Conservation (phyloP, 768 basidiomycete species). For the Ramaria sp. region DNA sequence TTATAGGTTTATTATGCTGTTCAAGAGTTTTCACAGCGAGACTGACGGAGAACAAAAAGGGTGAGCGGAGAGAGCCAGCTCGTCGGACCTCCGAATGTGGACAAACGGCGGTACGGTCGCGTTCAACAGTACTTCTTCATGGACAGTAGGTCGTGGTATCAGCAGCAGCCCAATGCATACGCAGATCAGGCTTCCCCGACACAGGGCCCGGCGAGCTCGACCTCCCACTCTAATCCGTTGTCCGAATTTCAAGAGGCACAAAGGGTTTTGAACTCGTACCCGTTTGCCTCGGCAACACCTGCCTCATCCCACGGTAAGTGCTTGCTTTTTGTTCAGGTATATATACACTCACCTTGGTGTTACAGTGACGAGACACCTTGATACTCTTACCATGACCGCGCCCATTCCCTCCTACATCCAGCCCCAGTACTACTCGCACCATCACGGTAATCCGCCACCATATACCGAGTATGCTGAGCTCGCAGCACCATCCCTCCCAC, state of each 20-base stretch:
- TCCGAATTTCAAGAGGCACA: conserved; percentile 48
- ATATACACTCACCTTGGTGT: background rate
- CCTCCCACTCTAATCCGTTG: background rate
- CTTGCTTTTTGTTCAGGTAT: background rate
- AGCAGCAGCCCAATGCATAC: background rate
- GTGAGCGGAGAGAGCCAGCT: background rate
- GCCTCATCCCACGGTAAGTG: conserved; percentile 54
- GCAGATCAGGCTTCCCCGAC: background rate
- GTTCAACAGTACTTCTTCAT: background rate
- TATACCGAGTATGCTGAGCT: conserved; percentile 64
- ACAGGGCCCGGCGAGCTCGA: background rate
- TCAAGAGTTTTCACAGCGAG: no score
- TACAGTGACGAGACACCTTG: conserved; percentile 57
- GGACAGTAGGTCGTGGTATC: background rate
- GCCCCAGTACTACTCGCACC: conserved; percentile 35
- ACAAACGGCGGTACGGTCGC: background rate
- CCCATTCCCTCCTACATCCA: conserved; percentile 56
- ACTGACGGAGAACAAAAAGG: no score
- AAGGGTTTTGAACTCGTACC: conserved; percentile 53
- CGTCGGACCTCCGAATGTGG: background rate
- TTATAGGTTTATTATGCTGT: no score
- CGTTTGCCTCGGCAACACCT: conserved; percentile 66
- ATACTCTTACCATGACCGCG: conserved; percentile 45
- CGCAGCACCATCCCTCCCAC: conserved; percentile 32
- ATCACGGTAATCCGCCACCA: conserved; percentile 36